These are phyloP conservation scores for Actinomortierella wolfii DNA, from an alignment of 371 early-diverging fungal species.

Conservation along the genomic window DNA sequence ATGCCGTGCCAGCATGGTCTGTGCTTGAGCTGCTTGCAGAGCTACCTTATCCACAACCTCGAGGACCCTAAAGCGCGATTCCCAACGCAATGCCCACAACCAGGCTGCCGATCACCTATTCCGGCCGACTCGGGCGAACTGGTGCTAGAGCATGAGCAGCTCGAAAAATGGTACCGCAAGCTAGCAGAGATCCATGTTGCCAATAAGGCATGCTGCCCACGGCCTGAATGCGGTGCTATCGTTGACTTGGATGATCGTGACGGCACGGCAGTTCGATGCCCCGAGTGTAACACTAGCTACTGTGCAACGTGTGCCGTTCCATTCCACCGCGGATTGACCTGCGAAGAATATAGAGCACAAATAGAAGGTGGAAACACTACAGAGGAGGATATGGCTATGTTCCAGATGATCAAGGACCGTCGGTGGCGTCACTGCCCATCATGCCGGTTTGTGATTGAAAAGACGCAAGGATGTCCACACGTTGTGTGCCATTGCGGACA, in stretches of 20 bases:
- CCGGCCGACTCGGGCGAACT: constrained; percentile 39
- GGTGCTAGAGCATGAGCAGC: constrained; percentile 19
- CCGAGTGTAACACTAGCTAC: constrained; percentile 37
- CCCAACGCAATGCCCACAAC: constrained; percentile 37
- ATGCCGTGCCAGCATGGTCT: constrained; percentile 45
- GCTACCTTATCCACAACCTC: constrained; percentile 28
- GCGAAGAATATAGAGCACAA: constrained; percentile 31
- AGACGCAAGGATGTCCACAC: constrained; percentile 40
- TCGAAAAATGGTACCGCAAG: constrained; percentile 42
- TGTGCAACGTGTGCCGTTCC: constrained; percentile 45
- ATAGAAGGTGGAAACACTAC: constrained; percentile 16
- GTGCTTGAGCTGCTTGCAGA: constrained; percentile 40
- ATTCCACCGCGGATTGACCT: constrained; percentile 34
- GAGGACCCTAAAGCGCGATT: constrained; percentile 24
- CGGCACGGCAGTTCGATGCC: constrained; percentile 41
- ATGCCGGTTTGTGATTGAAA: constrained; percentile 45
- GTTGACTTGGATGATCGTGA: constrained; percentile 42
- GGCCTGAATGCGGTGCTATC: constrained; percentile 34
- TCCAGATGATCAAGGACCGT: constrained; percentile 34
- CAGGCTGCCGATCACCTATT: constrained; percentile 36
- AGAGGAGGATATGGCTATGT: constrained; percentile 44
- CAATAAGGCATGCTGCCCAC: constrained; percentile 42
- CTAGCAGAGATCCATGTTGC: constrained; percentile 43
- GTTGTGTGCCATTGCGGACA: constrained; percentile 46
- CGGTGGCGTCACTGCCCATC: constrained; percentile 45